phyloP scores from a whole-genome alignment of 176 grass and related monocot genomes.

The Oryza australiensis region DNA sequence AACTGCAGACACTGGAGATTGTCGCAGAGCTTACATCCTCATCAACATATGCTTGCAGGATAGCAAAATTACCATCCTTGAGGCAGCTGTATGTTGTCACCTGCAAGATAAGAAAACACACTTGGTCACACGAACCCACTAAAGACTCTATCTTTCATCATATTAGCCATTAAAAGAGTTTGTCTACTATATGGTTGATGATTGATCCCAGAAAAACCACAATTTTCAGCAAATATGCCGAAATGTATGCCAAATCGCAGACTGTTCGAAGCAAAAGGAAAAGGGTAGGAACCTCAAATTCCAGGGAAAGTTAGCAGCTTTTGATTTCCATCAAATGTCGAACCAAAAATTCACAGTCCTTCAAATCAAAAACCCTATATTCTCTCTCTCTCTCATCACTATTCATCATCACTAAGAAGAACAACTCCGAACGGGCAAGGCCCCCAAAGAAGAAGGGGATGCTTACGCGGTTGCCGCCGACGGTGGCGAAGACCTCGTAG shows the following conservation, averaged over 20 bases:
- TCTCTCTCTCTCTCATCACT: neutral
- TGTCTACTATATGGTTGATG: neutral
- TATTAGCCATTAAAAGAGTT: neutral
- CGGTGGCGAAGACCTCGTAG: slow-evolving; percentile 87
- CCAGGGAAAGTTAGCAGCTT: neutral
- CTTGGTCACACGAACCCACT: neutral
- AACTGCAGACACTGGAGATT: slow-evolving; percentile 17
- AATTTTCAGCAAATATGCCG: neutral
- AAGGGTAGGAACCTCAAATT: neutral
- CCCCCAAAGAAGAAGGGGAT: neutral
- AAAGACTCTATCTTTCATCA: slow-evolving; percentile 3
- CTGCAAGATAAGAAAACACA: slow-evolving; percentile 42
- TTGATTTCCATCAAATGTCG: neutral
- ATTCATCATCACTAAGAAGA: neutral
- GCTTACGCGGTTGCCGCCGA: slow-evolving; percentile 69
- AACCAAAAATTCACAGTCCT: neutral
- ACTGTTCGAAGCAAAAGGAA: neutral
- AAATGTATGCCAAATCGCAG: neutral
- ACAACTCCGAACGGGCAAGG: neutral
- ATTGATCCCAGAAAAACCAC: neutral
- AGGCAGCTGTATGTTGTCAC: slow-evolving; percentile 85
- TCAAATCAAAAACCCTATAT: neutral
- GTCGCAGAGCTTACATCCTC: slow-evolving; percentile 63
- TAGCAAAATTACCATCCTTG: slow-evolving; percentile 67
- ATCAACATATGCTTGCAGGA: slow-evolving; percentile 81